Percentiles rank a stretch among this genome's conserved stretches.
phyloP scores from a whole-genome alignment of 163 green algal species.

The Prototheca wickerhamii region DNA sequence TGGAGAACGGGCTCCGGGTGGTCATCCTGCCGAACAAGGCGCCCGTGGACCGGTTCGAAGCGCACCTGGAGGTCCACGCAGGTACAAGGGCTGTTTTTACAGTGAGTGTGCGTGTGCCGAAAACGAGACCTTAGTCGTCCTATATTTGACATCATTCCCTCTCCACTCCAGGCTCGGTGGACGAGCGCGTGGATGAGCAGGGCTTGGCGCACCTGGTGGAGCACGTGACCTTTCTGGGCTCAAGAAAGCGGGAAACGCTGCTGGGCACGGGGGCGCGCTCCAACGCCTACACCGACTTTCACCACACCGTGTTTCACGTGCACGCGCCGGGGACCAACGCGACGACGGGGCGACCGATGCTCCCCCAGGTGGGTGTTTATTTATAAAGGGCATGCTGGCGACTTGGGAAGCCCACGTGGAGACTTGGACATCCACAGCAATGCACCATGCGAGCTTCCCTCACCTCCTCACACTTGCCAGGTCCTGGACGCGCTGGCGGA shows the following conservation, averaged over 20 bases:
- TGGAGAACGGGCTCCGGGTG: constrained; percentile 82
- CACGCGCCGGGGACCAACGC: constrained; percentile 77
- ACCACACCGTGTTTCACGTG: constrained; percentile 99
- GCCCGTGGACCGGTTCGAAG: constrained; percentile 85
- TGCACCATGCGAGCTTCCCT: too few relatives aligned
- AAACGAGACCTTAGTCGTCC: too few relatives aligned
- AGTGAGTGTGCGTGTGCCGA: not conserved
- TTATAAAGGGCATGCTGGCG: too few relatives aligned
- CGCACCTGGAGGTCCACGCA: constrained; percentile 88
- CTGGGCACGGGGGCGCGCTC: constrained; percentile 85
- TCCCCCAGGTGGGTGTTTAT: constrained; percentile 72
- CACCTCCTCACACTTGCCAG: constrained; percentile 22
- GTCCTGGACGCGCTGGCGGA: constrained; percentile 86
- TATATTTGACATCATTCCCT: too few relatives aligned
- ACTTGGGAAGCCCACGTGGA: too few relatives aligned
- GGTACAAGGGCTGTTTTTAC: constrained; percentile 23
- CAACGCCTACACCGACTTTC: constrained; percentile 99
- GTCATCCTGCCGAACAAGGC: constrained; percentile 89
- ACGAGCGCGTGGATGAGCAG: constrained; percentile 86
- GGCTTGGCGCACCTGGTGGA: constrained; percentile 96
- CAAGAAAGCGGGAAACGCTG: constrained; percentile 78
- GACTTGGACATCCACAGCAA: too few relatives aligned
- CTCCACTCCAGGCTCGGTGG: constrained; percentile 68
- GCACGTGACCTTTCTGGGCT: constrained; percentile 97
- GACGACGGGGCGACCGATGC: constrained; percentile 65